Evolutionary conservation across 768 basidiomycete species (phyloP).

Genomic region (Kwoniella pini): DNA sequence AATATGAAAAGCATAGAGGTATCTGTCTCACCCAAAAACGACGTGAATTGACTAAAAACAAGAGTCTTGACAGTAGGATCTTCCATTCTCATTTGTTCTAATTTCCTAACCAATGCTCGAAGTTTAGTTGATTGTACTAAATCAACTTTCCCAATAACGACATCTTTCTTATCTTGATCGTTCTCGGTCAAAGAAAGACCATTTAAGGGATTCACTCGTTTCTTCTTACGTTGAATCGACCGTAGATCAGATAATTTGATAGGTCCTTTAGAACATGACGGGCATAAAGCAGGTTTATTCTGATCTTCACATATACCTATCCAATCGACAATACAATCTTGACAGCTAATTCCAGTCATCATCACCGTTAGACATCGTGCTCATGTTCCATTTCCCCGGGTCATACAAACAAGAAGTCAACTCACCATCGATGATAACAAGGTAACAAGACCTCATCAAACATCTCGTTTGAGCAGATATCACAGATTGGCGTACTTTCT

Average conservation of each 20-base stretch:
- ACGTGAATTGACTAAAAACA: slow-evolving; percentile 55
- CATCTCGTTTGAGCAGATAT: slow-evolving; percentile 57
- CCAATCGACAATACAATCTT: slow-evolving; percentile 80
- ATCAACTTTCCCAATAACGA: slow-evolving; percentile 73
- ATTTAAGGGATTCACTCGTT: slow-evolving; percentile 37
- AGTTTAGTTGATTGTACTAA: slow-evolving; percentile 90
- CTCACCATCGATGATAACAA: slow-evolving; percentile 49
- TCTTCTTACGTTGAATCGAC: slow-evolving; percentile 40
- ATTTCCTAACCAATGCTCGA: slow-evolving; percentile 72
- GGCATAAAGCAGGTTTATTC: slow-evolving; percentile 72
- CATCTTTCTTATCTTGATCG: slow-evolving; percentile 32
- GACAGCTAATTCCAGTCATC: slow-evolving; percentile 62
- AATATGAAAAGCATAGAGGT: background rate
- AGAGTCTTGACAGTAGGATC: slow-evolving; percentile 64
- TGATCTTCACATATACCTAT: slow-evolving; percentile 70
- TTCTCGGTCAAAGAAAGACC: slow-evolving; percentile 28
- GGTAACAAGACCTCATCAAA: slow-evolving; percentile 61
- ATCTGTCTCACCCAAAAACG: slow-evolving; percentile 46
- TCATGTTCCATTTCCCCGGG: no score
- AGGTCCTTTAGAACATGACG: slow-evolving; percentile 63
- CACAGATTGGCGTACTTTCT: slow-evolving; percentile 48
- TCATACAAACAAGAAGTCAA: no score
- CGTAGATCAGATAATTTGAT: slow-evolving; percentile 45
- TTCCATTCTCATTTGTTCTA: slow-evolving; percentile 64
- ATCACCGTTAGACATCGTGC: no score